Evolutionary conservation across 2,329 filamentous ascomycete genomes (phyloP).

Genomic region (Setomelanomma holmii): DNA sequence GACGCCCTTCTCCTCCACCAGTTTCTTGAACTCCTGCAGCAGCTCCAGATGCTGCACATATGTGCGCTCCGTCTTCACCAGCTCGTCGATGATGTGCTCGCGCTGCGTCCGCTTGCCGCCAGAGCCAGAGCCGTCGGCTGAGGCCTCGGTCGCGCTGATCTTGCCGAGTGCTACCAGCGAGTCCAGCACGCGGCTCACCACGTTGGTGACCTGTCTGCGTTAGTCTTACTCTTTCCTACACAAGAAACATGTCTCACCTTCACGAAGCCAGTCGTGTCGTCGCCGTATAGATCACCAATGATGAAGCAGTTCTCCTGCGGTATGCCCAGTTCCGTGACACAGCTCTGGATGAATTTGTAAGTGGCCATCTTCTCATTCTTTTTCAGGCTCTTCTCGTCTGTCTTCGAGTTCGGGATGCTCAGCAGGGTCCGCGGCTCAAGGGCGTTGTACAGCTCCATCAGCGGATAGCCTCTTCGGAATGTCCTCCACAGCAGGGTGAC

Average conservation of each 20-base stretch:
- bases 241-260: conserved; percentile 65
- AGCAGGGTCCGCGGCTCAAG: conserved; percentile 74
- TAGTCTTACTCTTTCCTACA: not conserved
- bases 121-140: conserved; percentile 55
- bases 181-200: conserved; percentile 91
- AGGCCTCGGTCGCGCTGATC: conserved; percentile 59
- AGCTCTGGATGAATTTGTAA: conserved; percentile 92
- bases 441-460: conserved; percentile 88
- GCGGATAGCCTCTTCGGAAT: conserved; percentile 80
- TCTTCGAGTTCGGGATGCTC: conserved; percentile 68
- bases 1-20: conserved; percentile 84
- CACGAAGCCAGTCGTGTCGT: conserved; percentile 96
- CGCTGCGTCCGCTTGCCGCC: conserved; percentile 70
- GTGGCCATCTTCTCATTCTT: conserved; percentile 87
- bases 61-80: conserved; percentile 94
- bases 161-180: conserved; percentile 80
- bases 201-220: conserved; percentile 74
- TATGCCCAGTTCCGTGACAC: conserved; percentile 81
- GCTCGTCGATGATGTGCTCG: conserved; percentile 88
- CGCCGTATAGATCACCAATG: conserved; percentile 87
- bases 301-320: conserved; percentile 86
- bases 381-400: conserved; percentile 62
- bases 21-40: conserved; percentile 88
- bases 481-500: conserved; percentile 92
- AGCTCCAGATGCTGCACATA: conserved; percentile 98